These are phyloP conservation scores for Endotrypanum monterogeii DNA, from an alignment of 208 protist genomes.

Conservation along the genomic window DNA sequence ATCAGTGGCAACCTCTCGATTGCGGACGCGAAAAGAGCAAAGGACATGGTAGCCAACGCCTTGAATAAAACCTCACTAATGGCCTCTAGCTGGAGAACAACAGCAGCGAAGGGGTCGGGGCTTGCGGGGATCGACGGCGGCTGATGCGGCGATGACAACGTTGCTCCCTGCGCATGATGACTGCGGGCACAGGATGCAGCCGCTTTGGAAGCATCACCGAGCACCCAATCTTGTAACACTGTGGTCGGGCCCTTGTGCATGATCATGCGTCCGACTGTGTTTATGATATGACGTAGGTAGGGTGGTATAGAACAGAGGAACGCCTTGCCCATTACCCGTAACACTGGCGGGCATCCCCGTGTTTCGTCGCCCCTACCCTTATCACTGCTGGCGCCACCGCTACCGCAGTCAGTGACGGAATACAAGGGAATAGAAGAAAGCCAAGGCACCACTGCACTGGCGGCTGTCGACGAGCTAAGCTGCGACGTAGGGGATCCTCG, in stretches of 20 bases:
- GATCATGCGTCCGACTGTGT: conserved; percentile 20
- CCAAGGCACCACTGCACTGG: conserved; percentile 17
- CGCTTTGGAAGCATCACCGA: conserved; percentile 23
- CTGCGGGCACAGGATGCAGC: neutral
- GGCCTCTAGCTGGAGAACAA: conserved; percentile 21
- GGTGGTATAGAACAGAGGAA: neutral
- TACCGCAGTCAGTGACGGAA: neutral
- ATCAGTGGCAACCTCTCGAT: conserved; percentile 18
- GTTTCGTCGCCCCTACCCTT: neutral
- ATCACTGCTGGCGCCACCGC: neutral
- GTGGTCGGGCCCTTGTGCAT: conserved; percentile 23
- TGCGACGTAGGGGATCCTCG: neutral
- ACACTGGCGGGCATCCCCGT: neutral
- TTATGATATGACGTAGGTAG: conserved; percentile 11
- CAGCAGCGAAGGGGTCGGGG: conserved; percentile 22
- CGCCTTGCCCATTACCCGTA: neutral
- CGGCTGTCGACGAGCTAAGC: neutral
- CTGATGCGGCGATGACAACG: neutral
- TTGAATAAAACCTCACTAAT: conserved; percentile 65
- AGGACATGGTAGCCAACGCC: conserved; percentile 52
- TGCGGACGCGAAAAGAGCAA: conserved; percentile 31
- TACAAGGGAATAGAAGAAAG: conserved; percentile 11
- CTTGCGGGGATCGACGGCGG: neutral
- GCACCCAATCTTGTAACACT: conserved; percentile 30
- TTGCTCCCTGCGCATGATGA: neutral